phyloP scores from a whole-genome alignment of 495 filamentous ascomycete species.

The Penicillium cosmopolitanum region DNA sequence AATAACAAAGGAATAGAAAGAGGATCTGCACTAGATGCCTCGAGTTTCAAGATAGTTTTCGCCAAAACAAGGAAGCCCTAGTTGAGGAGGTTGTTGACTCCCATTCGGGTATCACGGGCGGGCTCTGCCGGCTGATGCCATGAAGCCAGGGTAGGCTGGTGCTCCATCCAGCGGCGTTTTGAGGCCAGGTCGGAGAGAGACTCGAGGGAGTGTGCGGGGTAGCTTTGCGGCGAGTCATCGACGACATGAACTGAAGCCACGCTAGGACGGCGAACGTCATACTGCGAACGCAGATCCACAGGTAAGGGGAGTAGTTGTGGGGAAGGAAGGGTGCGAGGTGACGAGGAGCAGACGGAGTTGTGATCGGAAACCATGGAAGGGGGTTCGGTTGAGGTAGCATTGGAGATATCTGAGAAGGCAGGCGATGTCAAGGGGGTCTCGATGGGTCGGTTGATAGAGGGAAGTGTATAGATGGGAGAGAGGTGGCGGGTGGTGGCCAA shows the following conservation, averaged over 20 bases:
- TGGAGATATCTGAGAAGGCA: slow-evolving; percentile 61
- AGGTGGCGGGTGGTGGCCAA: slow-evolving; percentile 41
- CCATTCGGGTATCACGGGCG: slow-evolving; percentile 50
- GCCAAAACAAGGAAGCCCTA: slow-evolving; percentile 14
- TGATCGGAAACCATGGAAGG: slow-evolving; percentile 75
- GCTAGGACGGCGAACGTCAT: slow-evolving; percentile 38
- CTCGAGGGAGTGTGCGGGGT: slow-evolving; percentile 30
- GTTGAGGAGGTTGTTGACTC: slow-evolving; percentile 44
- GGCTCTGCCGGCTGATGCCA: slow-evolving; percentile 38
- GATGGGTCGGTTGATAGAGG: slow-evolving; percentile 49
- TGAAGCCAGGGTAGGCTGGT: slow-evolving; percentile 32
- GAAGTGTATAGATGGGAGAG: slow-evolving; percentile 50
- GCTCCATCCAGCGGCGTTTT: slow-evolving; percentile 39
- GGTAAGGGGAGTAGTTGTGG: slow-evolving; percentile 48
- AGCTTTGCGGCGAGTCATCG: slow-evolving; percentile 34
- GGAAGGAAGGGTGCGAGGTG: slow-evolving; percentile 49
- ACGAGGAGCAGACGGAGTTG: slow-evolving; percentile 64
- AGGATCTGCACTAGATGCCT: slow-evolving; percentile 9
- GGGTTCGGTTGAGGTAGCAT: slow-evolving; percentile 63
- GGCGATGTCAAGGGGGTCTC: slow-evolving; percentile 74
- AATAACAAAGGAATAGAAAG: slow-evolving; percentile 4
- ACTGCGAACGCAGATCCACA: slow-evolving; percentile 37
- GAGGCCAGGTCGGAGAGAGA: slow-evolving; percentile 36
- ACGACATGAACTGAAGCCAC: slow-evolving; percentile 29
- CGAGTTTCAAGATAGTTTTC: neutral